Percentiles rank a stretch among this genome's conserved stretches.
phyloP scores from a whole-genome alignment of 192 early-diverging fungal species.

The Haplosporangium gracile region DNA sequence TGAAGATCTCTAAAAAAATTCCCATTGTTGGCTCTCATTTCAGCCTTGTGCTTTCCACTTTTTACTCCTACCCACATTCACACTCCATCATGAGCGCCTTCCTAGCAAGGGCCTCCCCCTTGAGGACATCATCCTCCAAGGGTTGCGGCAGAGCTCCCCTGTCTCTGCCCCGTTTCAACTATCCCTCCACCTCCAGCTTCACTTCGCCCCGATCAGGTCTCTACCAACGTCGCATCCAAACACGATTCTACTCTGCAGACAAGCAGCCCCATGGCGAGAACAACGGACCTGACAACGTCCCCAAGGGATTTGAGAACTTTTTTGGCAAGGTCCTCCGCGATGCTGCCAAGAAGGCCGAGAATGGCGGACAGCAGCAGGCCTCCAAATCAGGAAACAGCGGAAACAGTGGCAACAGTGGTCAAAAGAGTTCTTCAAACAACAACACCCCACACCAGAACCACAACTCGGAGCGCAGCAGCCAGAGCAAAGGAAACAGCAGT shows the following conservation, averaged over 20 bases:
- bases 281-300: conserved; percentile 58
- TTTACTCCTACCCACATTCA: background rate
- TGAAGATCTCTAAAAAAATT: background rate
- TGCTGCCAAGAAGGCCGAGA: conserved; percentile 52
- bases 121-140: conserved; percentile 10
- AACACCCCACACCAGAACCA: conserved; percentile 43
- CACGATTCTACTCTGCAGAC: conserved; percentile 29
- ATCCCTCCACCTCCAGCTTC: background rate
- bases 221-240: conserved; percentile 4
- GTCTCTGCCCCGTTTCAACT: conserved; percentile 6
- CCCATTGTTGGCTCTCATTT: background rate
- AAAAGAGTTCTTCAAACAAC: conserved; percentile 18
- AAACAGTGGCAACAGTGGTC: conserved; percentile 16
- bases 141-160: conserved; percentile 1
- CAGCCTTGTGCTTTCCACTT: background rate
- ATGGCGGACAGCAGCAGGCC: conserved; percentile 27
- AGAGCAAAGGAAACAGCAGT: conserved; percentile 14
- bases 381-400: conserved; percentile 28
- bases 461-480: conserved; percentile 19
- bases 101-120: conserved; percentile 28
- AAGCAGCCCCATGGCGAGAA: conserved; percentile 22
- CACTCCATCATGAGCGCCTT: conserved; percentile 41
- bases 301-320: conserved; percentile 84
- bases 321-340: conserved; percentile 66
- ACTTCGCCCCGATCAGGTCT: conserved; percentile 8